phyloP scores from a whole-genome alignment of 2,329 filamentous ascomycete genomes.

The Aspergillus versicolor region DNA sequence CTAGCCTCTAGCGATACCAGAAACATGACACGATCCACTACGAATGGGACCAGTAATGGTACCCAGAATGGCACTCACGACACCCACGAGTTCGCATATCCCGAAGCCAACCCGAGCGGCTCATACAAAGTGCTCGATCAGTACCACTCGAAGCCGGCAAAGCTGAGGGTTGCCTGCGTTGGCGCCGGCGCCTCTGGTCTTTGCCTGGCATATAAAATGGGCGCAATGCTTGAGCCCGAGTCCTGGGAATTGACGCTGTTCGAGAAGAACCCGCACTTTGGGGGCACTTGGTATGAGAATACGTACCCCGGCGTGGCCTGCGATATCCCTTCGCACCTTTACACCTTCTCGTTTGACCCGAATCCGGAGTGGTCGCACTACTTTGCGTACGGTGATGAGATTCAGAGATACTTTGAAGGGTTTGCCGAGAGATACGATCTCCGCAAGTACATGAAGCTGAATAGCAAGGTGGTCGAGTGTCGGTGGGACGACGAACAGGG shows the following conservation, averaged over 20 bases:
- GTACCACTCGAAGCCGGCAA: background rate
- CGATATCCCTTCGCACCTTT: slow-evolving; percentile 13
- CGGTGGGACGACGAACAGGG: slow-evolving; percentile 8
- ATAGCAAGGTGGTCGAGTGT: slow-evolving; percentile 11
- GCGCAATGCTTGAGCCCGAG: background rate
- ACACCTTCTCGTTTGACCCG: slow-evolving; percentile 13
- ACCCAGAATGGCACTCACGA: background rate
- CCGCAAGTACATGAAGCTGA: slow-evolving; percentile 20
- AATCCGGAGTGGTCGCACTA: slow-evolving; percentile 24
- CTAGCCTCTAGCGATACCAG: no score
- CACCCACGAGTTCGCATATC: background rate
- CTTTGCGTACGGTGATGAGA: slow-evolving; percentile 18
- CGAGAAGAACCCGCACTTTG: slow-evolving; percentile 2
- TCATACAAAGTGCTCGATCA: background rate
- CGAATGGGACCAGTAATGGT: background rate
- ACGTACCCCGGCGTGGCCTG: slow-evolving; percentile 6
- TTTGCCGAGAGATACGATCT: slow-evolving; percentile 21
- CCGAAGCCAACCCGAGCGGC: background rate
- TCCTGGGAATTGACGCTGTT: background rate
- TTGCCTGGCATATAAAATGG: background rate
- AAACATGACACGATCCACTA: no score
- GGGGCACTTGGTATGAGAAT: slow-evolving; percentile 7
- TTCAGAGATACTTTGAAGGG: slow-evolving; percentile 17
- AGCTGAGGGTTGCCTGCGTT: background rate
- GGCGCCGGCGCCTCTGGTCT: background rate